A percentile compares a stretch with the other conserved stretches of the same genome.
phyloP scores from a whole-genome alignment of 306 rosid species.

The Castanospermum australe region DNA sequence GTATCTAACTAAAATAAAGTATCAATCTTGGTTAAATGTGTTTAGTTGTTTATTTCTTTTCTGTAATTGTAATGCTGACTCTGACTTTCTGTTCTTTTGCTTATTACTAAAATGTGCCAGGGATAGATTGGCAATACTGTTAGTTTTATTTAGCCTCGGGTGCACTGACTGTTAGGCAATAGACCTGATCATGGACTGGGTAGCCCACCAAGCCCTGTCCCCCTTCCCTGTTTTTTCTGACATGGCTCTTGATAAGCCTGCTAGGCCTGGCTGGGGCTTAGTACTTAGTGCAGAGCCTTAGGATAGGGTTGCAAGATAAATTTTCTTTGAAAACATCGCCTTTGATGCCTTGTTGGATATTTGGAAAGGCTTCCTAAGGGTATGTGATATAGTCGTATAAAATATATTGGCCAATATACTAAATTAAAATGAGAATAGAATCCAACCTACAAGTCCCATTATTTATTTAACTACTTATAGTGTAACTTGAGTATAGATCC shows the following conservation, averaged over 20 bases:
- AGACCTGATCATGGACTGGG: not conserved
- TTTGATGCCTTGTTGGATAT: not conserved
- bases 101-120: not conserved
- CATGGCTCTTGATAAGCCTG: not conserved
- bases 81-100: not conserved
- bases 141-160: not conserved
- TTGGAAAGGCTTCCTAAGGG: not conserved
- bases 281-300: not conserved
- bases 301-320: not conserved
- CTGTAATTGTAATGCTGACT: not conserved
- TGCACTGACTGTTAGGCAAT: not conserved
- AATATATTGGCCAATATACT: not conserved
- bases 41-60: not conserved
- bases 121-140: not conserved
- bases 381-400: not conserved
- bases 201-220: not conserved
- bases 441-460: not conserved
- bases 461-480: not conserved
- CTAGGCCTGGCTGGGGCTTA: not conserved
- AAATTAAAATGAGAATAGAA: not conserved
- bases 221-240: not conserved
- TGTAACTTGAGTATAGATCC: not conserved
- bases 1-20: slow-evolving; percentile 4
- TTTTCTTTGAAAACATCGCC: not conserved
- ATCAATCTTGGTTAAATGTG: not conserved